Evolutionary conservation across 352 stramenopile genomes (phyloP), one percentile per base, ranked within the genome.

Genomic region (Halophytophthora batemanensis): DNA sequence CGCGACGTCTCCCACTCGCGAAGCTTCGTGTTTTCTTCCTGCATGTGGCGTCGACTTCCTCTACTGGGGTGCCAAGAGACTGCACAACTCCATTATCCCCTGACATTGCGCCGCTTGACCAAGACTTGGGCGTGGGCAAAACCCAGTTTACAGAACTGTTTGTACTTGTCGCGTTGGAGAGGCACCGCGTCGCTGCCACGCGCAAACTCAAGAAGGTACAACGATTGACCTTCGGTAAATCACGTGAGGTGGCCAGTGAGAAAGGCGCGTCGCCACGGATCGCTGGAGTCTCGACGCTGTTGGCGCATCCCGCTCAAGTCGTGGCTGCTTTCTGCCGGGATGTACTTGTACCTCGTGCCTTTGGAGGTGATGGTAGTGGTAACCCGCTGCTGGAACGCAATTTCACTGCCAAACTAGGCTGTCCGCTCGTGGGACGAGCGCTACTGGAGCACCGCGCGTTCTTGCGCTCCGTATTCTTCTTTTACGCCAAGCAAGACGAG

Each of bases 401-500:
- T 29, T 85, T 87, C 38, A 41, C 63, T 6, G 47, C 62, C 11
- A 81, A 71, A 50, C 50, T 82, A 15, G 65, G 55, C 33, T 77
- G 61, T 23, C 74, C 74, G 10, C 53, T 84, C 6, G 67, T 86
- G 0, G 45, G 49, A 7, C 60, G 64, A 11, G 64, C 66, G 19
- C 50, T 87, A 2, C 64, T 87, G 1, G 74, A 87, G 36, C 72
- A 86, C 23, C 74, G 77, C 1, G 53, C 71, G 8, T 87, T 87
- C 43, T 36, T 87, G 6, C 69, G 77, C 6, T 46, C 49, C 0
- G 42, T 86, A 2, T 86, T 87, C 36, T 84, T 81, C 48, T 70
- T 62, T 15, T 87, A 77, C 25, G 68, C 73, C 2, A 79, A 82
- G 21, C 71, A 75, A 33, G 61, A 70, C 5, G 64, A 66, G 21